Evolutionary conservation across 164 flowering plant species (phyloP).

Genomic region (Nelumbo lutea): DNA sequence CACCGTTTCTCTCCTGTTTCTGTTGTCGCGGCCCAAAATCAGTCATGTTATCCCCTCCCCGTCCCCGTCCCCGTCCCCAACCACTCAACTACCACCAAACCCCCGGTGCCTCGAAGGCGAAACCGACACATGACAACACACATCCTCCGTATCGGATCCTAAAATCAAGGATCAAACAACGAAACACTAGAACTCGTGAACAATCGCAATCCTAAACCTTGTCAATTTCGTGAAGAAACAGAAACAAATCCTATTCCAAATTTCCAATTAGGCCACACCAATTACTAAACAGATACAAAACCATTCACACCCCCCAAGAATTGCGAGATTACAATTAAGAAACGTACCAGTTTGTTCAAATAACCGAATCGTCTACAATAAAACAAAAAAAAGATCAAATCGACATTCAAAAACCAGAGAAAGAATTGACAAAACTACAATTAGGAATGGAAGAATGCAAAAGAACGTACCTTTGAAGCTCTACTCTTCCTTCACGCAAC

Average conservation of each 20-base stretch:
- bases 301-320: not conserved
- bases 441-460: too few species aligned
- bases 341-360: too few species aligned
- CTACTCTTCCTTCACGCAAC: too few species aligned
- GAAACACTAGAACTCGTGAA: conserved; percentile 4
- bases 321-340: not conserved
- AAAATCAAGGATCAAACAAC: conserved; percentile 12
- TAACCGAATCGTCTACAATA: too few species aligned
- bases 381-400: too few species aligned
- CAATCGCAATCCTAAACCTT: not conserved
- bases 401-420: too few species aligned
- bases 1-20: conserved; percentile 17
- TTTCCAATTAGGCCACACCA: not conserved
- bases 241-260: not conserved
- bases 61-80: too few species aligned
- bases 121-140: conserved; percentile 1
- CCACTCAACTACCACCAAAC: conserved; percentile 10
- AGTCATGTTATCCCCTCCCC: conserved; percentile 38
- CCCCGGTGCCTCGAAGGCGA: conserved; percentile 1
- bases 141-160: conserved; percentile 5
- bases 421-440: too few species aligned
- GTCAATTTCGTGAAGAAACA: too few species aligned
- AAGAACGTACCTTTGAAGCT: too few species aligned
- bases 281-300: not conserved
- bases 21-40: conserved; percentile 16